Base-by-base conservation (phyloP, 192 early-diverging fungal genomes). In the Helicostylum pulchrum region DNA sequence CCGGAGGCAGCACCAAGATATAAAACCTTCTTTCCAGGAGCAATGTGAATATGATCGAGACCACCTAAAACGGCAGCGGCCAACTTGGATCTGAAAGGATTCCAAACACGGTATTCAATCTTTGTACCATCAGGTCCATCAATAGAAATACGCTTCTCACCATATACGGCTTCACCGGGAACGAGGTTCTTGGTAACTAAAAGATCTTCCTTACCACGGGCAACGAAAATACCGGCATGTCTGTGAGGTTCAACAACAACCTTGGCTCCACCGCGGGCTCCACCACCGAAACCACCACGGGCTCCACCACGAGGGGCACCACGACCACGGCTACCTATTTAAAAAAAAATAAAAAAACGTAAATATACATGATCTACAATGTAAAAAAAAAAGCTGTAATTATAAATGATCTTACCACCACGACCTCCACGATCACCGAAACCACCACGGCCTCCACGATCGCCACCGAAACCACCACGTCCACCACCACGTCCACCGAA, bases 101-200 rank as follows among this genome's bases (percentile, higher is more conserved):
- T 99, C 97, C 97, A 99, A 62, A 99, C 94, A 66, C 97, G 88
- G 82, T 99, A 99, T 81, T 99, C 97, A 42, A 88, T 88, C 81
- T 99, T 99, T 71, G 91, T 90, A 62, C 93, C 93, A 55, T 99
- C 97, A 61, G 86, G 75, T 57, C 95, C 94, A 66, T 99, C 97
- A 6, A 98, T 90, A 2, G 90, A 88, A 74, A 99, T 92, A 72
- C 97, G 87, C 89, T 99, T 99, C 78, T 99, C 97, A 52, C 95
- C 95, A 75, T 99, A 99, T 21, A 96, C 94, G 48, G 88, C 76
- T 80, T 99, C 97, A 42, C 97, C 97, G 45, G 94, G 91, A 52
- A 99, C 95, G 62, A 99, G 80, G 83, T 97, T 97, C 89, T 97
- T 97, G 79, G 97, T 99, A 57, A 95, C 90, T 55, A 99, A 83